phyloP scores from a whole-genome alignment of 139 green algal species.

The Tetraselmis chui region DNA sequence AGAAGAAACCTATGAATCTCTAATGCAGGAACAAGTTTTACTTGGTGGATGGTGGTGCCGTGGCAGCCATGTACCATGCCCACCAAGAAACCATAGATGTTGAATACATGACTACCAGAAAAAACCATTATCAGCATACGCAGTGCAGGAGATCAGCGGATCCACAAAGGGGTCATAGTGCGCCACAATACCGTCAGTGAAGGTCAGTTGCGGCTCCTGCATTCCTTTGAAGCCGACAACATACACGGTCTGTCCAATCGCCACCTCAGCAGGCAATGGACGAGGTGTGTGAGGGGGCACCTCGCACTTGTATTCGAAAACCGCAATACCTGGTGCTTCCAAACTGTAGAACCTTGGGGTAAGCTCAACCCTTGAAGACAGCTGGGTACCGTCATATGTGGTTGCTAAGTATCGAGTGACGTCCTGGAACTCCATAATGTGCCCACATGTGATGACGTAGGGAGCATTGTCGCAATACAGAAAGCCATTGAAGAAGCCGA shows the following conservation, averaged over 20 bases:
- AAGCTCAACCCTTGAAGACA: neutral
- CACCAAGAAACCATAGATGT: conserved; percentile 1
- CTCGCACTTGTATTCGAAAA: conserved; percentile 1
- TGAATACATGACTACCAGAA: neutral
- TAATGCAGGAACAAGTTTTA: conserved; percentile 1
- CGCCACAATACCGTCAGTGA: neutral
- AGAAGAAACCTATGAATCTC: conserved; percentile 1
- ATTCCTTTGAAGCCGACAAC: neutral
- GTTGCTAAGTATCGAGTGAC: neutral
- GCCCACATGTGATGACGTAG: neutral
- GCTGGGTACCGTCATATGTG: neutral
- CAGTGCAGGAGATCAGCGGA: neutral
- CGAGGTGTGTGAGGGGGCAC: neutral
- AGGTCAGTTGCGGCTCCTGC: neutral
- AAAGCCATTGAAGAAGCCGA: neutral
- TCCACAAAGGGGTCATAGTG: neutral
- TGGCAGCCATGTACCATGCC: neutral
- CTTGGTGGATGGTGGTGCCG: neutral
- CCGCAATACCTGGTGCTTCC: neutral
- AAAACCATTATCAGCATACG: neutral
- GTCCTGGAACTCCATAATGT: neutral
- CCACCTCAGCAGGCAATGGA: neutral
- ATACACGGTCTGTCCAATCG: neutral
- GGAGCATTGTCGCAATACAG: neutral
- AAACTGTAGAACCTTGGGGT: neutral